Base-by-base conservation (phyloP, 495 filamentous ascomycete species). In the Aspergillus cavernicola region DNA sequence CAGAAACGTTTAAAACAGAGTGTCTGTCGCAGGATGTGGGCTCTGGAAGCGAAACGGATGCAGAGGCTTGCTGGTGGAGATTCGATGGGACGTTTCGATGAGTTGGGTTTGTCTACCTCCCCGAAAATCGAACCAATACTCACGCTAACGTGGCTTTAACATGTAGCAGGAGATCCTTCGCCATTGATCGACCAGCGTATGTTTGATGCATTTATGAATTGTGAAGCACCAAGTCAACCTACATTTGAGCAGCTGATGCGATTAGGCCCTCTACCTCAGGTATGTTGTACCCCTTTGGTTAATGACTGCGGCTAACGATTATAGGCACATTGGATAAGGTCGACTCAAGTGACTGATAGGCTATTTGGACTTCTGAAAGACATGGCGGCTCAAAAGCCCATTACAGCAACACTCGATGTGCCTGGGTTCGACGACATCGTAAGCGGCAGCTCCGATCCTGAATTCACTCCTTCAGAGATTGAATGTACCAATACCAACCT, bases 121-220 rank as follows among this genome's bases (percentile, higher is more conserved):
- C 5, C 33, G 7, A 6, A 29, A 0, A 23, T 47, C 26, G n/a
- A 16, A 23, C 13, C 2, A 31, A 1, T 33, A 23, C 13, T 3
- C 35, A 1, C 29, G 18, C 59, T 52, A 29, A 61, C 48, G 38
- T 36, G 49, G 20, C 52, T 10, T 35, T 6, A 31, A 6, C 16
- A 16, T 37, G 50, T 20, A 77, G 74, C 69, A 18, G 60, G 61
- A n/a, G 62, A 71, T 33, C 23, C 46, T 6, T 63, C 68, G 0
- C 40, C 63, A 1, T 44, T 61, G 20, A 29, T 60, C 9, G 74
- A 77, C 48, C 60, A 67, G 40, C 66, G 74, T 40, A 55, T 48
- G 6, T 74, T 67, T 31, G 59, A 64, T 29, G 67, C 72, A 28
- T 79, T 78, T 35, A 74, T 77, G 65, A 72, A 70, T 31, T 75